Base-by-base conservation (phyloP, 768 basidiomycete species). In the Phaeolepiota aurea region DNA sequence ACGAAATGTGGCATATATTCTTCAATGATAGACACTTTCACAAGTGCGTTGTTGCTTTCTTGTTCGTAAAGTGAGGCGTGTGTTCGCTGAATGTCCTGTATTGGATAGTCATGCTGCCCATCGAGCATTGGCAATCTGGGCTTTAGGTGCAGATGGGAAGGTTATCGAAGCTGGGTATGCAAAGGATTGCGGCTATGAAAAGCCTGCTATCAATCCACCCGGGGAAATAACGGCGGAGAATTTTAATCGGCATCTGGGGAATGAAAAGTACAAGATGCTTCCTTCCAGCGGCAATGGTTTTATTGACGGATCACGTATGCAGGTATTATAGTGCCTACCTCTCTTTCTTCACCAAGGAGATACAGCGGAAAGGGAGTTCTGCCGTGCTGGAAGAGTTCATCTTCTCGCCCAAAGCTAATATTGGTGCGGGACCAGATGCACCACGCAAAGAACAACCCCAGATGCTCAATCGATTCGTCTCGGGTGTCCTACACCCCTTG, bases 261-360 rank as follows among this genome's bases (percentile, higher is more conserved):
- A 83, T 37, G 66, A 68, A 31, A 60, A 58, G 78, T 82, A 47
- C 22, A 70, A 54, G 12, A n/a, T n/a, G n/a, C n/a, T n/a, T n/a
- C n/a, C n/a, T n/a, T n/a, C n/a, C n/a, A n/a, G n/a, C n/a, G n/a
- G n/a, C n/a, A n/a, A n/a, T 33, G 15, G 23, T 13, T 18, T 14
- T 15, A 2, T 34, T 12, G 15, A 16, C 38, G 16, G 13, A 21
- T 20, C n/a, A n/a, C n/a, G n/a, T n/a, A 18, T 20, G 13, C 45
- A 82, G 80, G 10, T 83, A 68, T 48, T 83, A 79, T 46, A 54
- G 63, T n/a, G 65, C 68, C 0, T 86, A 83, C 50, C 54, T 77
- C 14, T 52, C 63, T 3, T 84, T 75, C 57, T 84, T 82, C 54
- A 61, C 63, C 0, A 49, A 63, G 0, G 54, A 59, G 9, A 51